Conservation (phyloP, 306 rosid species). For the Macrotyloma uniflorum region DNA sequence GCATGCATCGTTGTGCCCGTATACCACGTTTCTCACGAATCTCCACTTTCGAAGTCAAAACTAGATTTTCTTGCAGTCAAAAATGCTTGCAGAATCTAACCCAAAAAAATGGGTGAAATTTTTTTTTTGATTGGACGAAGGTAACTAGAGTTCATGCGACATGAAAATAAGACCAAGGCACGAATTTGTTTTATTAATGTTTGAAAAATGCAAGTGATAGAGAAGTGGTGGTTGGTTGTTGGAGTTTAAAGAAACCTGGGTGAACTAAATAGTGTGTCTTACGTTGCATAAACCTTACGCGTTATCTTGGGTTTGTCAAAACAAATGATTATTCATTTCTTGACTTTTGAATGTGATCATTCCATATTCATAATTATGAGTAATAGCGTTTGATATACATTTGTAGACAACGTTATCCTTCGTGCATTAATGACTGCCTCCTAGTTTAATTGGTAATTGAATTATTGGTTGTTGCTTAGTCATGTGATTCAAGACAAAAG, state of each 20-base stretch:
- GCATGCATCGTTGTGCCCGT: constrained; percentile 22
- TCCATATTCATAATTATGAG: not conserved
- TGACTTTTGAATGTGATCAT: constrained; percentile 28
- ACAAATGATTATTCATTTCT: constrained; percentile 26
- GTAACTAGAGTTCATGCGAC: not conserved
- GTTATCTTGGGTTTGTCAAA: constrained; percentile 14
- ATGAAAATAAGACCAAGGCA: not conserved
- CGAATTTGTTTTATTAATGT: not conserved
- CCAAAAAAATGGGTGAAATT: not conserved
- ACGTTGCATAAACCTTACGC: constrained; percentile 32
- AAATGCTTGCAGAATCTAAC: not conserved
- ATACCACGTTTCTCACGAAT: not conserved
- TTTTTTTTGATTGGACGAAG: not conserved
- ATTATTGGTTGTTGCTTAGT: constrained; percentile 30
- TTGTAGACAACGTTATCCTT: not conserved
- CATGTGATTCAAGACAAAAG: constrained; percentile 14
- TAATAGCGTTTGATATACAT: not conserved
- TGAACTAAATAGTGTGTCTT: not conserved
- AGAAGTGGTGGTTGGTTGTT: constrained; percentile 12
- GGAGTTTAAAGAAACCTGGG: constrained; percentile 9
- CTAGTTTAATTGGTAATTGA: constrained; percentile 1
- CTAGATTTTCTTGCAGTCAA: not conserved
- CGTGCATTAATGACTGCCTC: not conserved
- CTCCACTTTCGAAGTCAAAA: not conserved
- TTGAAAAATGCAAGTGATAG: not conserved